Conservation (phyloP, 106 monocot genomes). For the Narthecium ossifragum region DNA sequence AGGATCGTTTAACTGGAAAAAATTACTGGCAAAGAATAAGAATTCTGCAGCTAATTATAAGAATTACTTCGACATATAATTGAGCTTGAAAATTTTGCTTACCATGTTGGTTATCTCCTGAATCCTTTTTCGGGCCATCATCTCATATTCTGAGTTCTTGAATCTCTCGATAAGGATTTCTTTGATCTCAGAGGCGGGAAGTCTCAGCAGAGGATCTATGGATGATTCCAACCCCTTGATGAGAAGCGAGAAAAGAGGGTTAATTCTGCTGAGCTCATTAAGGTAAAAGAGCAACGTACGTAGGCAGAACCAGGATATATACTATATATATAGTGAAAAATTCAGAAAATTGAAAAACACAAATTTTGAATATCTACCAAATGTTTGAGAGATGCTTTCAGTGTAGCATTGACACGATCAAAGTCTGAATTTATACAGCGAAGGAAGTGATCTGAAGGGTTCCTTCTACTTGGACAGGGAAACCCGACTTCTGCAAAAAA, state of each 20-base stretch:
- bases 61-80: no score
- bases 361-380: no score
- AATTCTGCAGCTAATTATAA: no score
- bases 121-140: slow-evolving; percentile 28
- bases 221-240: slow-evolving; percentile 43
- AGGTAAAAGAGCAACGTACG: no score
- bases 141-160: slow-evolving; percentile 55
- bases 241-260: no score
- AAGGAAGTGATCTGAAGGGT: slow-evolving; percentile 81
- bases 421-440: slow-evolving; percentile 73
- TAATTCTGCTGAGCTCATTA: no score
- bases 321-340: neutral
- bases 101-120: slow-evolving; percentile 64
- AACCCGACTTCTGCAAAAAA: slow-evolving; percentile 69
- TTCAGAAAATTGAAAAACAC: neutral
- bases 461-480: slow-evolving; percentile 61
- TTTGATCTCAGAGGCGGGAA: slow-evolving; percentile 71
- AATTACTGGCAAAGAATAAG: no score
- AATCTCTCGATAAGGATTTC: slow-evolving; percentile 62
- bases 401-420: slow-evolving; percentile 51
- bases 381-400: slow-evolving; percentile 55
- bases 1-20: no score
- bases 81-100: no score
- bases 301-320: neutral
- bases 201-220: slow-evolving; percentile 62